A percentile compares a stretch with the other conserved stretches of the same genome.
Evolutionary conservation across 352 stramenopile genomes (phyloP).

Genomic region (Pythium rishiriense): DNA sequence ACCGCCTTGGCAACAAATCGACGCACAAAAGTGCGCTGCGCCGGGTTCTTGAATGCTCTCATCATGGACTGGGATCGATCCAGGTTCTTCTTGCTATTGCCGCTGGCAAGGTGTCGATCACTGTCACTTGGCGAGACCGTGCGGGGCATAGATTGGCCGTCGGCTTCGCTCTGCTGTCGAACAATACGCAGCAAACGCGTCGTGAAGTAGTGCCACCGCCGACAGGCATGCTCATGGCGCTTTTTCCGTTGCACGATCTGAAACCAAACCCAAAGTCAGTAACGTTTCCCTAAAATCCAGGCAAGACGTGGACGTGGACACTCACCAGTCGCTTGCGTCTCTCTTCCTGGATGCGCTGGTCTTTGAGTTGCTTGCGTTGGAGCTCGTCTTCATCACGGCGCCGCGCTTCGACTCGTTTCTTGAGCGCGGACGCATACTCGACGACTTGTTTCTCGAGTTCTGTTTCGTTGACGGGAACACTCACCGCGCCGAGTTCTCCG

Average conservation of each 20-base stretch:
- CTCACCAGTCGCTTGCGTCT: slow-evolving; percentile 37
- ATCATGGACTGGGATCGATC: slow-evolving; percentile 5
- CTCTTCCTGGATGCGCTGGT: slow-evolving; percentile 43
- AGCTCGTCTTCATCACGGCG: slow-evolving; percentile 35
- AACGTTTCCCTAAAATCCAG: not conserved
- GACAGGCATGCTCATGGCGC: slow-evolving; percentile 32
- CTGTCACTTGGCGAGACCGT: not conserved
- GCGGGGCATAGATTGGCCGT: not conserved
- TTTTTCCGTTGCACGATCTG: slow-evolving; percentile 38
- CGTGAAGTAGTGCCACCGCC: slow-evolving; percentile 42
- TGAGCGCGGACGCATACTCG: slow-evolving; percentile 41
- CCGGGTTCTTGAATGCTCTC: slow-evolving; percentile 15
- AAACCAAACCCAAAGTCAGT: not conserved
- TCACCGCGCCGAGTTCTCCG: slow-evolving; percentile 16
- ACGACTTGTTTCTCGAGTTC: slow-evolving; percentile 43
- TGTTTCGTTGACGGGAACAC: slow-evolving; percentile 34
- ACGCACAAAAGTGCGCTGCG: slow-evolving; percentile 31
- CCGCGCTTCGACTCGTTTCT: slow-evolving; percentile 35
- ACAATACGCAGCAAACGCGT: slow-evolving; percentile 29
- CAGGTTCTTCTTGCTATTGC: not conserved
- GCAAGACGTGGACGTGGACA: not conserved
- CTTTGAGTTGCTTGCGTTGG: slow-evolving; percentile 36
- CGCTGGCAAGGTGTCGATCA: not conserved
- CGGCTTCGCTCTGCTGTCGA: slow-evolving; percentile 7
- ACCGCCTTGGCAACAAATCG: slow-evolving; percentile 37